phyloP scores from a whole-genome alignment of 352 stramenopile genomes.

The Phytophthora constricta region DNA sequence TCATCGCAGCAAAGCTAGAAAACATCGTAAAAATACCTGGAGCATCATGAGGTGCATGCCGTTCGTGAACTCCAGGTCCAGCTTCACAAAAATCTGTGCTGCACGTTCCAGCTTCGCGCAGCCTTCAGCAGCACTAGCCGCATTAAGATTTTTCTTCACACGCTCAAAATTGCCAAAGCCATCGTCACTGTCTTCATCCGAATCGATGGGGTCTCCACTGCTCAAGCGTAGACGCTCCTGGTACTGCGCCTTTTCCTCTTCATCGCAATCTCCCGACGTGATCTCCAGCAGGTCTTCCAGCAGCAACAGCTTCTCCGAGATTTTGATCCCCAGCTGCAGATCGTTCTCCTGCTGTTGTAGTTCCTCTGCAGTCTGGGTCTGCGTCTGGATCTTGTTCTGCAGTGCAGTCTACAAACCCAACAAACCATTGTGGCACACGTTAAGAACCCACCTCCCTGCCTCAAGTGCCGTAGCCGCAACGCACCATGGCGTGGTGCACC shows the following conservation, averaged over 20 bases:
- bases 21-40: constrained; percentile 47
- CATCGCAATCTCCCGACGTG: constrained; percentile 36
- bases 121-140: constrained; percentile 51
- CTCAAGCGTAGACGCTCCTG: neutral
- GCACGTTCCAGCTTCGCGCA: constrained; percentile 81
- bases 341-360: constrained; percentile 58
- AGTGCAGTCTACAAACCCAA: constrained; percentile 46
- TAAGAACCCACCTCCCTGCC: neutral
- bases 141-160: constrained; percentile 45
- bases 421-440: neutral
- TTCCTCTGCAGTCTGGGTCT: constrained; percentile 51
- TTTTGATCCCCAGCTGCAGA: constrained; percentile 66
- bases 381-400: constrained; percentile 55
- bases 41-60: constrained; percentile 70
- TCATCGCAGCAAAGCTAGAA: neutral
- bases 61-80: constrained; percentile 81
- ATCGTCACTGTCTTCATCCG: constrained; percentile 49
- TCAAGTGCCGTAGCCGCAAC: constrained; percentile 1
- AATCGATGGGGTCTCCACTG: constrained; percentile 12
- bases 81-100: constrained; percentile 72
- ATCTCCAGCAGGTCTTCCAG: constrained; percentile 84
- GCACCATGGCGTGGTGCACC: constrained; percentile 68
- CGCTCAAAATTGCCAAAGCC: constrained; percentile 80
- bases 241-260: constrained; percentile 13
- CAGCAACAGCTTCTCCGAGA: constrained; percentile 80